These are phyloP conservation scores for Helenozyma rhizophorensis DNA, from an alignment of 805 yeast genomes.

Conservation along the genomic window DNA sequence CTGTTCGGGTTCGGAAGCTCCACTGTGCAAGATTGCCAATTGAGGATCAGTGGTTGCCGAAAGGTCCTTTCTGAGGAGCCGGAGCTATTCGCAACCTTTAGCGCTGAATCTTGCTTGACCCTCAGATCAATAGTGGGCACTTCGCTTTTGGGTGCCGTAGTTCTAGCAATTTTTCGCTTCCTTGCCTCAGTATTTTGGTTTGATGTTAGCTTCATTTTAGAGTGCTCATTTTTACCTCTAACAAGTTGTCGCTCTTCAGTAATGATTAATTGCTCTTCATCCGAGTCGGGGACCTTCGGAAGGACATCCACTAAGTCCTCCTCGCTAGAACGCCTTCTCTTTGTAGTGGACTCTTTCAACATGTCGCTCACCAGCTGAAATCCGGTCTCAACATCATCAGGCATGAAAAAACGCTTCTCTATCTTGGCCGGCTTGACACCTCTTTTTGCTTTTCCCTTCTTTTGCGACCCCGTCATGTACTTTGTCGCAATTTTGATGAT, in stretches of 20 bases:
- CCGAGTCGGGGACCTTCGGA: conserved; percentile 13
- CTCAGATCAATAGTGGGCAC: too few species aligned
- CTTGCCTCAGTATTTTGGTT: too few species aligned
- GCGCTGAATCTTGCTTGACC: too few species aligned
- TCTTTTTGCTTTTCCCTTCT: conserved; percentile 8
- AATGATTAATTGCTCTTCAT: conserved; percentile 4
- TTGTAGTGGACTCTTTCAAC: conserved; percentile 21
- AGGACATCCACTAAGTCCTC: conserved; percentile 6
- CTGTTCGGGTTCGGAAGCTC: too few species aligned
- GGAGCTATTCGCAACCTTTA: too few species aligned
- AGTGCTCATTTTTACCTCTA: too few species aligned
- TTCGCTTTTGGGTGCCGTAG: too few species aligned
- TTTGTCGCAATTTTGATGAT: conserved; percentile 65
- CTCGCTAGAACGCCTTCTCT: conserved; percentile 2
- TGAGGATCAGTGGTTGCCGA: conserved; percentile 1
- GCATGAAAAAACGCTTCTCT: conserved; percentile 61
- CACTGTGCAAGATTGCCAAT: conserved; percentile 1
- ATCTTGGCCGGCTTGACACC: conserved; percentile 16
- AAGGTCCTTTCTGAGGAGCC: too few species aligned
- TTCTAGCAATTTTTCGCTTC: too few species aligned
- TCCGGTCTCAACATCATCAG: conserved; percentile 65
- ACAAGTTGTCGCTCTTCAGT: too few species aligned
- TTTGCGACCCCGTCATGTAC: conserved; percentile 43
- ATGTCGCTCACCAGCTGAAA: conserved; percentile 50
- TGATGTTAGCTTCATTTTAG: too few species aligned